Evolutionary conservation across 164 flowering plant species (phyloP).

Genomic region (Vitis riparia): DNA sequence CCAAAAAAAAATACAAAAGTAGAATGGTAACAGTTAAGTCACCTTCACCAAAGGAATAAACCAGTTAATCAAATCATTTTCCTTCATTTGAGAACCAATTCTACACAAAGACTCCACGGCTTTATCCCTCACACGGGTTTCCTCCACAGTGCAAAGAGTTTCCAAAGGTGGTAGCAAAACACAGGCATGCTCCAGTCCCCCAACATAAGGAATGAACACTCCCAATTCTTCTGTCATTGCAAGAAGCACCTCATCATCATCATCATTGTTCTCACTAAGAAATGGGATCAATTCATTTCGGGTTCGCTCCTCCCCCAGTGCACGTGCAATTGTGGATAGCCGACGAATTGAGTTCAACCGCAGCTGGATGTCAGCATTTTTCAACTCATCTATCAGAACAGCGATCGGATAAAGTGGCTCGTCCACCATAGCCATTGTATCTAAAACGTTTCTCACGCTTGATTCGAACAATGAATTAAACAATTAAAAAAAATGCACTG

Average conservation of each 20-base stretch:
- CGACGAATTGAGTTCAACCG: constrained; percentile 89
- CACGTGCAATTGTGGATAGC: constrained; percentile 91
- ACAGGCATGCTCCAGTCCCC: constrained; percentile 87
- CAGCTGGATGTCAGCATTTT: constrained; percentile 92
- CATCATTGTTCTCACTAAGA: constrained; percentile 91
- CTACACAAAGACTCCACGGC: constrained; percentile 94
- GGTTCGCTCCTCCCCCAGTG: constrained; percentile 92
- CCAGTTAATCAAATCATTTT: constrained; percentile 80
- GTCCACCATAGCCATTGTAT: constrained; percentile 64
- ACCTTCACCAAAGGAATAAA: constrained; percentile 95
- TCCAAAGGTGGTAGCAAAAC: constrained; percentile 87
- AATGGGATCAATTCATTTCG: constrained; percentile 93
- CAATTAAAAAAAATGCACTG: no score
- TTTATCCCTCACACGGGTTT: constrained; percentile 95
- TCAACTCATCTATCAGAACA: constrained; percentile 85
- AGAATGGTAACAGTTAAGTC: not conserved
- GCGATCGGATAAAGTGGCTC: constrained; percentile 97
- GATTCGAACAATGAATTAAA: no score
- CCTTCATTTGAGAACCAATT: constrained; percentile 91
- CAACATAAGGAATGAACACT: constrained; percentile 91
- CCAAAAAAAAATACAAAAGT: not conserved
- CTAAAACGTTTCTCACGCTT: no score
- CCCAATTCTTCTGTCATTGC: constrained; percentile 97
- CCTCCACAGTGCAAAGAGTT: constrained; percentile 89
- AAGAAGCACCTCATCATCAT: constrained; percentile 95